phyloP scores from a whole-genome alignment of 2,329 filamentous ascomycete genomes.

The Stromatinia cepivora region DNA sequence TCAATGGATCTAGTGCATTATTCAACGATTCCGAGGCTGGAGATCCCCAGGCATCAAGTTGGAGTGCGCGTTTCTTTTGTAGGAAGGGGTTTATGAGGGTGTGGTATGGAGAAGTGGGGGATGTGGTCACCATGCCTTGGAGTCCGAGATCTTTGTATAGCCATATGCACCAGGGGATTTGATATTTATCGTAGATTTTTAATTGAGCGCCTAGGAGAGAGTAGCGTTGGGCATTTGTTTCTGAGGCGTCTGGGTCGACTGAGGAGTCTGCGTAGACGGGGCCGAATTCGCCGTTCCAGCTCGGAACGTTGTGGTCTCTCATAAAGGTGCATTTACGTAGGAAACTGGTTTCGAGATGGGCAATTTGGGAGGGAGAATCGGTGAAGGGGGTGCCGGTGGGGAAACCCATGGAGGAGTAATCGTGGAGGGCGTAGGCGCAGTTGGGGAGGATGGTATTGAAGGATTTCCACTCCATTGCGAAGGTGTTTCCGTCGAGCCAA shows the following conservation, averaged over 20 bases:
- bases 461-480: conserved; percentile 51
- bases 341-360: conserved; percentile 45
- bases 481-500: conserved; percentile 55
- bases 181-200: conserved; percentile 52
- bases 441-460: conserved; percentile 49
- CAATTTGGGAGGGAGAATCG: conserved; percentile 47
- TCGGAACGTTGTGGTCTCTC: conserved; percentile 44
- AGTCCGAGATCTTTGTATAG: conserved; percentile 58
- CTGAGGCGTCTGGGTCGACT: conserved; percentile 41
- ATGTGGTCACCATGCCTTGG: conserved; percentile 55
- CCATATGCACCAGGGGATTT: conserved; percentile 61
- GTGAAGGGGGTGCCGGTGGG: conserved; percentile 46
- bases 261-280: conserved; percentile 43
- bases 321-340: conserved; percentile 49
- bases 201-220: conserved; percentile 51
- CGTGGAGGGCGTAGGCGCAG: conserved; percentile 54
- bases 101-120: conserved; percentile 49
- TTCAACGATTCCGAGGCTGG: conserved; percentile 42
- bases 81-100: conserved; percentile 52
- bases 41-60: conserved; percentile 57
- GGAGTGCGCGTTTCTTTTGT: conserved; percentile 54
- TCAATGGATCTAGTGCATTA: conserved; percentile 25
- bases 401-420: conserved; percentile 55
- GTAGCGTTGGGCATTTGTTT: conserved; percentile 48
- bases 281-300: conserved; percentile 56